Percentiles rank a stretch among this genome's conserved stretches.
These are phyloP conservation scores for Trapa incisa DNA, from an alignment of 345 rosid species.

Conservation along the genomic window DNA sequence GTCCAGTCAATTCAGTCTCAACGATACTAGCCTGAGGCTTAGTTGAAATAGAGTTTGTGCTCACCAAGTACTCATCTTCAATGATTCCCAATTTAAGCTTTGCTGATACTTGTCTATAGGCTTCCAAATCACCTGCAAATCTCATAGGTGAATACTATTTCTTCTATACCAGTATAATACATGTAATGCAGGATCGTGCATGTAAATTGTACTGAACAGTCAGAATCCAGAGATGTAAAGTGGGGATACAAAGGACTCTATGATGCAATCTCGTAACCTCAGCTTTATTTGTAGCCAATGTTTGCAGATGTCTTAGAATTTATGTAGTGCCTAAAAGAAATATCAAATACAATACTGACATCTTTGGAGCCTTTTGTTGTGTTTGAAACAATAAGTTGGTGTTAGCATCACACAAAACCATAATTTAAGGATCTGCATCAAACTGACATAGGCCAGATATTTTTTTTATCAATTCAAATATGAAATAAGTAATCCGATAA, in stretches of 20 bases:
- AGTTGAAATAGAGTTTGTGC: conserved; percentile 18
- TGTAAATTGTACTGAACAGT: background rate
- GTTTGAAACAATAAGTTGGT: background rate
- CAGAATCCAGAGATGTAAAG: background rate
- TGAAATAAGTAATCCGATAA: background rate
- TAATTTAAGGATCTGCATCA: background rate
- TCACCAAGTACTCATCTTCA: conserved; percentile 48
- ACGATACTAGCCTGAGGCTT: conserved; percentile 27
- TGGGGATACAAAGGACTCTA: background rate
- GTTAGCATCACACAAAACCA: background rate
- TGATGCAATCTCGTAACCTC: background rate
- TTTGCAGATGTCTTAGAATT: background rate
- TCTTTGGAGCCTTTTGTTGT: background rate
- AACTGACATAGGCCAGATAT: background rate
- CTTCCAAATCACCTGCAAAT: conserved; percentile 63
- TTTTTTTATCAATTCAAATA: background rate
- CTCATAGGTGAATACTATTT: background rate
- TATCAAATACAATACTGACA: background rate
- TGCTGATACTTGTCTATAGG: conserved; percentile 49
- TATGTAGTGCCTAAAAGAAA: background rate
- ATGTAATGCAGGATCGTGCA: background rate
- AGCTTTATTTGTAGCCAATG: background rate
- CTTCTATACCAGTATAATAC: background rate
- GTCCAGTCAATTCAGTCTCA: conserved; percentile 47
- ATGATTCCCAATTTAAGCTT: conserved; percentile 69